Conservation (phyloP, 495 filamentous ascomycete species). For the Xylaria castorea region DNA sequence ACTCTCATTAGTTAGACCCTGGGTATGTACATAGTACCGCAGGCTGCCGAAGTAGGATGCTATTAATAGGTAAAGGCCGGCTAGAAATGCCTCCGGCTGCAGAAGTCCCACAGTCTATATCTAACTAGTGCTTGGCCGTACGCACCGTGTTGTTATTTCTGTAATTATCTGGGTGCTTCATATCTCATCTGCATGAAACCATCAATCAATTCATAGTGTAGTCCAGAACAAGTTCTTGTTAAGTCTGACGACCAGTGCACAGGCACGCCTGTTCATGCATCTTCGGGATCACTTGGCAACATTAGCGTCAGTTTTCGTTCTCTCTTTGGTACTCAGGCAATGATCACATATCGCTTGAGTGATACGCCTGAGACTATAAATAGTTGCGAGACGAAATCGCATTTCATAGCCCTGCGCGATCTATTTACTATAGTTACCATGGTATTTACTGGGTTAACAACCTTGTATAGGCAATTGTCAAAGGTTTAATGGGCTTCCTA, state of each 20-base stretch:
- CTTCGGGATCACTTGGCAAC: background rate
- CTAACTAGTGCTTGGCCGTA: background rate
- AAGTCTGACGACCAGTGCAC: background rate
- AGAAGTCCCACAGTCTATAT: background rate
- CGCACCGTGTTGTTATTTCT: background rate
- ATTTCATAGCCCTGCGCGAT: too few relatives aligned
- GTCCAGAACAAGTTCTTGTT: background rate
- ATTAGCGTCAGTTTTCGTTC: background rate
- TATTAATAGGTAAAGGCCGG: background rate
- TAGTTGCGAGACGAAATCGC: background rate
- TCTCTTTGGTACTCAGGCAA: background rate
- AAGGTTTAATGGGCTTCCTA: background rate
- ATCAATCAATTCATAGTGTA: background rate
- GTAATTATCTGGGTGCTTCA: background rate
- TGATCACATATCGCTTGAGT: background rate
- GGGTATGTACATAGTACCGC: background rate
- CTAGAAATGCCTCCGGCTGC: background rate
- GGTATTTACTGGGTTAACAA: background rate
- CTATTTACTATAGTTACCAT: background rate
- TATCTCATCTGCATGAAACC: background rate
- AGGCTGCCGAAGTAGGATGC: background rate
- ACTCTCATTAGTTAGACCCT: background rate
- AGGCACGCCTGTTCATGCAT: background rate
- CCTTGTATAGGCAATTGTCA: background rate
- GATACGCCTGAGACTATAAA: background rate